Conservation (phyloP, 768 basidiomycete species). For the Thelephora ganbajun region DNA sequence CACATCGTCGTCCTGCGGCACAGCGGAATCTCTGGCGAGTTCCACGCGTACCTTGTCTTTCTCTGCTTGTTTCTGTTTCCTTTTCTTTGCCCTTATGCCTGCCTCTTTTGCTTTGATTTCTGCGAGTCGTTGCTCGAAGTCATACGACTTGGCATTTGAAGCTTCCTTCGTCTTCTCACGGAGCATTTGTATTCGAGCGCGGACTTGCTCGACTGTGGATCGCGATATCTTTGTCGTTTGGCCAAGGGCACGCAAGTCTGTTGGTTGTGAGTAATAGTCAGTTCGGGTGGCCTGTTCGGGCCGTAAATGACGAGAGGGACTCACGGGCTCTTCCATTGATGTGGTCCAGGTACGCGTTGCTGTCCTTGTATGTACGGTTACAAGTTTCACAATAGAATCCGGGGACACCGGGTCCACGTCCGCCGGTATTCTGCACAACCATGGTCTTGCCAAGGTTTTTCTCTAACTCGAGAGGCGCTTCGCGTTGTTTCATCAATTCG, state of each 20-base stretch:
- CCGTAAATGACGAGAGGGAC: constrained; percentile 20
- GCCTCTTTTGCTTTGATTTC: constrained; percentile 69
- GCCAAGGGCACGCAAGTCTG: constrained; percentile 89
- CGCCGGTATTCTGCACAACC: constrained; percentile 78
- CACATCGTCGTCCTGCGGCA: constrained; percentile 49
- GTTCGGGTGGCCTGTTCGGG: background rate
- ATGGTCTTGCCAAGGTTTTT: constrained; percentile 93
- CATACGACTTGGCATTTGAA: constrained; percentile 77
- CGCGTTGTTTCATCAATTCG: constrained; percentile 83
- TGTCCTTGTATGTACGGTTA: constrained; percentile 86
- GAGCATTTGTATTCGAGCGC: constrained; percentile 74
- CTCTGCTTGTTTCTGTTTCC: constrained; percentile 65
- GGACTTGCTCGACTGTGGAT: constrained; percentile 88
- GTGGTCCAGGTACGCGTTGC: constrained; percentile 87
- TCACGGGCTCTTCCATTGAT: constrained; percentile 87
- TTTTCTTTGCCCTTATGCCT: constrained; percentile 55
- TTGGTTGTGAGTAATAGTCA: background rate
- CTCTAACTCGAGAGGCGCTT: constrained; percentile 73
- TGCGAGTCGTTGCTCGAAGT: constrained; percentile 82
- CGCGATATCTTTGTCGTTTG: constrained; percentile 87
- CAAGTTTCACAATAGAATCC: constrained; percentile 93
- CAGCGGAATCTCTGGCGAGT: constrained; percentile 34
- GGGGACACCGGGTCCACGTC: constrained; percentile 77
- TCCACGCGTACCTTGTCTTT: constrained; percentile 61
- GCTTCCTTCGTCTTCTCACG: constrained; percentile 80